These are phyloP conservation scores for Ophiostoma pallidulum DNA, from an alignment of 2,329 filamentous ascomycete species.

Conservation along the genomic window DNA sequence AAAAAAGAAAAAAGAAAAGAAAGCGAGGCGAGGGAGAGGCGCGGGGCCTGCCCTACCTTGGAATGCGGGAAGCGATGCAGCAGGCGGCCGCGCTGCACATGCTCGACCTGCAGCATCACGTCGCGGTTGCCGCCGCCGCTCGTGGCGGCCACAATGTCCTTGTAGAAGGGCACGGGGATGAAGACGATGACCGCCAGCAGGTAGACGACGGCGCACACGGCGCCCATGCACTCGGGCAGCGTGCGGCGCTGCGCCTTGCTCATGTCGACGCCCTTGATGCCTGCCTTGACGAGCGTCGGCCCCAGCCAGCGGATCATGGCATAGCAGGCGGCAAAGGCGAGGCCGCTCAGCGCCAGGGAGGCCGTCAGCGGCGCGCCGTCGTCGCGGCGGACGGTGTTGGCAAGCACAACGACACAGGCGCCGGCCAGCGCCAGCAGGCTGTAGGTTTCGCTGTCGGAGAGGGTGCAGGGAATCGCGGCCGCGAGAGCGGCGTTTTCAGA, in stretches of 20 bases:
- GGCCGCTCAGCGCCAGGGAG: conserved; percentile 73
- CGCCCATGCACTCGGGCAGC: conserved; percentile 94
- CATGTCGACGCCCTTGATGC: conserved; percentile 83
- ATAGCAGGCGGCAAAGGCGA: conserved; percentile 75
- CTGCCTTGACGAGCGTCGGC: conserved; percentile 76
- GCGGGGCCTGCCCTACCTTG: conserved; percentile 52
- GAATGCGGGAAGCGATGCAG: conserved; percentile 89
- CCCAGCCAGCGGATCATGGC: conserved; percentile 91
- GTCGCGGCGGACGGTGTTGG: conserved; percentile 73
- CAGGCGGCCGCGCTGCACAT: conserved; percentile 73
- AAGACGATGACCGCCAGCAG: conserved; percentile 82
- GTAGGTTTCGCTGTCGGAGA: conserved; percentile 45
- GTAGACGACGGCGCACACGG: conserved; percentile 86
- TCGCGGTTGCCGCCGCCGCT: conserved; percentile 89
- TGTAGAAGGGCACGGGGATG: conserved; percentile 95
- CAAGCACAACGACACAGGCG: conserved; percentile 62
- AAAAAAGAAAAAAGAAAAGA: neutral
- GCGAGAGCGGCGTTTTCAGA: conserved; percentile 9
- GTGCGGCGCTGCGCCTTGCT: conserved; percentile 60
- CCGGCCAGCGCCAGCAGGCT: conserved; percentile 53
- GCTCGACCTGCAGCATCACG: conserved; percentile 62
- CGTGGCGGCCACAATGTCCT: conserved; percentile 91
- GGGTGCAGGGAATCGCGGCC: conserved; percentile 20
- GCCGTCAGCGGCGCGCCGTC: conserved; percentile 85
- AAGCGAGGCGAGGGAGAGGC: neutral